Conservation (phyloP, 2,329 filamentous ascomycete genomes). For the Verticillium dahliae region DNA sequence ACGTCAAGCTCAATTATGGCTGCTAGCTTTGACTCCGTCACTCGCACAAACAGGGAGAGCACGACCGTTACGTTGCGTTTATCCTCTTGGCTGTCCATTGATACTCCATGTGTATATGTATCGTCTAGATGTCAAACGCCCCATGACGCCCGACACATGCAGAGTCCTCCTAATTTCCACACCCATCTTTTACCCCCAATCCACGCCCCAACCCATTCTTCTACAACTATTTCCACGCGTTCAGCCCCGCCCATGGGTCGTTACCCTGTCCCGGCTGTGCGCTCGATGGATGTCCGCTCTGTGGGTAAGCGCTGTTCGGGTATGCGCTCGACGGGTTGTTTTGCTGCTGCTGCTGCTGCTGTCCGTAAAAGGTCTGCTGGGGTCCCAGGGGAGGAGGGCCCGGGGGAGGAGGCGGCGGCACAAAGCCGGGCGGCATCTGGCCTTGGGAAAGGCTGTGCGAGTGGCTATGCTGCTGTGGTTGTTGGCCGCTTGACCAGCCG, state of each 20-base stretch:
- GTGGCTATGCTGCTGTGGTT: constrained; percentile 24
- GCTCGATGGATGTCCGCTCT: constrained; percentile 22
- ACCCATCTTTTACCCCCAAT: no score
- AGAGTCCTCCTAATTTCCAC: background rate
- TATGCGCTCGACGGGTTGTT: constrained; percentile 13
- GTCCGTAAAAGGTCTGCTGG: constrained; percentile 53
- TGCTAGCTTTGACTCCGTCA: no score
- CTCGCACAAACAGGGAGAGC: no score
- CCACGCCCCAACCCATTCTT: background rate
- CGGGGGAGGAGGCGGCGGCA: constrained; percentile 57
- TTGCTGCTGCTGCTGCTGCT: constrained; percentile 23
- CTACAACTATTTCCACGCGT: constrained; percentile 39
- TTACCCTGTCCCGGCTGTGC: background rate
- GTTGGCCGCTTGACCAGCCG: constrained; percentile 21
- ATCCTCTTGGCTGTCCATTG: no score
- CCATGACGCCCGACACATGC: background rate
- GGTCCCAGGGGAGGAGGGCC: constrained; percentile 56
- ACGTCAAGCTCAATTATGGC: no score
- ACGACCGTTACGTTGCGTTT: no score
- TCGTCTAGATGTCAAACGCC: background rate
- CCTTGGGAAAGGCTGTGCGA: constrained; percentile 28
- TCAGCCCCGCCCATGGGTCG: constrained; percentile 48
- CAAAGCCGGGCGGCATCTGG: constrained; percentile 50
- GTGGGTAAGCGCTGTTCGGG: constrained; percentile 16
- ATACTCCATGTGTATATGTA: background rate